Conservation (phyloP, 177 flowering plant genomes). For the Vitis hybrid region DNA sequence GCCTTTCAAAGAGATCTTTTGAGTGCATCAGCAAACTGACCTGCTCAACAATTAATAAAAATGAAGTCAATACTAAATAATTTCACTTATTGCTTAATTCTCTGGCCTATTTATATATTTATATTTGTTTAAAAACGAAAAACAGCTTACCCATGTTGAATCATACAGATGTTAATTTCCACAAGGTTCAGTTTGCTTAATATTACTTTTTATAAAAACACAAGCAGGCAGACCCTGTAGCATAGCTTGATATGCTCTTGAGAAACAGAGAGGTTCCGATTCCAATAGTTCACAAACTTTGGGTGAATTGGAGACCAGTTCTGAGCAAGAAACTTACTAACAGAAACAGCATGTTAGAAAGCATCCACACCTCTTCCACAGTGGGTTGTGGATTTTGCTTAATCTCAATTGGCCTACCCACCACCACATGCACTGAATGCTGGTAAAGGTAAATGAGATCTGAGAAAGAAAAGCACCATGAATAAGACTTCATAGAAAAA, state of each 20-base stretch:
- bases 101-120: constrained; percentile 18
- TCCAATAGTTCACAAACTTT: too few species aligned
- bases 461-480: constrained; percentile 22
- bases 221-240: too few species aligned
- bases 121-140: constrained; percentile 7
- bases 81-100: constrained; percentile 39
- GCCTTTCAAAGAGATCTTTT: constrained; percentile 65
- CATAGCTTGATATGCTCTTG: too few species aligned
- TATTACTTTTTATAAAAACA: too few species aligned
- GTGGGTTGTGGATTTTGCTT: constrained; percentile 65
- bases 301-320: too few species aligned
- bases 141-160: too few species aligned
- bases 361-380: constrained; percentile 62
- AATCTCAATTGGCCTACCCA: constrained; percentile 77
- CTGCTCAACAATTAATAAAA: constrained; percentile 29
- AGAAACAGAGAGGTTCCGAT: background rate
- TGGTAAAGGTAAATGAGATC: constrained; percentile 65
- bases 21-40: constrained; percentile 61
- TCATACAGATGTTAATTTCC: too few species aligned
- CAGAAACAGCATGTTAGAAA: background rate
- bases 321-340: background rate
- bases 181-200: too few species aligned
- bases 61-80: background rate
- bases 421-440: constrained; percentile 76
- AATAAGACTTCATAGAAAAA: background rate